These are phyloP conservation scores for bread wheat (Triticum aestivum) DNA, from an alignment of 176 grass and related monocot species.

Conservation along the genomic window IWGSC_CS_RefSeq_v2.1 NC_057807.1:605222756-605223255, in stretches of 20 bases:
- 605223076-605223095: slow-evolving; percentile 67
- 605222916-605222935: background rate
- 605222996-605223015: slow-evolving; percentile 77
- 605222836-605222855: background rate
- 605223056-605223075: slow-evolving; percentile 61
- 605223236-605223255: background rate
- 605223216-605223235: slow-evolving; percentile 24
- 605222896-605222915: background rate
- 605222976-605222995: slow-evolving; percentile 87
- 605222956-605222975: slow-evolving; percentile 75
- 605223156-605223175: slow-evolving; percentile 85
- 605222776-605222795: background rate
- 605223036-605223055: slow-evolving; percentile 67
- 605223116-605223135: slow-evolving; percentile 71
- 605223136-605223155: slow-evolving; percentile 72
- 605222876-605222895: background rate
- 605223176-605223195: slow-evolving; percentile 73
- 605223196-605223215: slow-evolving; percentile 84
- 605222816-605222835: background rate
- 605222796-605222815: background rate
- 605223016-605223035: slow-evolving; percentile 94
- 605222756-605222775: slow-evolving; percentile 17
- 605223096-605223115: slow-evolving; percentile 52
- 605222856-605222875: slow-evolving; percentile 15
- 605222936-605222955: slow-evolving; percentile 25